Evolutionary conservation across 1,284 basidiomycete genomes (phyloP).

Genomic region (Exsudoporus floridanus): DNA sequence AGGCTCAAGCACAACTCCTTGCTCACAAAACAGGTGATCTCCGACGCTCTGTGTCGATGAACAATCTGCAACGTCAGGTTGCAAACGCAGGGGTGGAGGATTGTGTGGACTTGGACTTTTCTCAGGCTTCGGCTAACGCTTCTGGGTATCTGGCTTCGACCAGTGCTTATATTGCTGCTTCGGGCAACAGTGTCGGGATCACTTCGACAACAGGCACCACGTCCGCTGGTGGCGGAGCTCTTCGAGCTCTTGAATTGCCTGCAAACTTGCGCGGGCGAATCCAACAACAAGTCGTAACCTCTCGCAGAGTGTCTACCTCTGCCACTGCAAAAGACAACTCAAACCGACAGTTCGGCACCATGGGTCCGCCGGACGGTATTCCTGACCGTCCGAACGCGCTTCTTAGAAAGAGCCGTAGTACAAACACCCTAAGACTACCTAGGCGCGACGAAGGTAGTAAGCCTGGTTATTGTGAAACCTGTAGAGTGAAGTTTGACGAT

Average conservation of each 20-base stretch:
- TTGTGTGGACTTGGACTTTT: conserved; percentile 48
- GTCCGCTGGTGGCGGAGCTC: conserved; percentile 60
- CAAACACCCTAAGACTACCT: conserved; percentile 69
- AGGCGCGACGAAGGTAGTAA: conserved; percentile 84
- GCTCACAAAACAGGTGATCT: conserved; percentile 55
- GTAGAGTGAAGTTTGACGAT: conserved; percentile 87
- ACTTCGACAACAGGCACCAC: conserved; percentile 86
- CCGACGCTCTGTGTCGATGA: conserved; percentile 76
- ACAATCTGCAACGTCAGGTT: conserved; percentile 62
- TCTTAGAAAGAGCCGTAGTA: conserved; percentile 74
- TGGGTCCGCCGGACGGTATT: conserved; percentile 65
- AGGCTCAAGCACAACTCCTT: conserved; percentile 40
- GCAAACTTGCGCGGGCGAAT: conserved; percentile 54
- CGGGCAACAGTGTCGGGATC: conserved; percentile 92
- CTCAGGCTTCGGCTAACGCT: conserved; percentile 55
- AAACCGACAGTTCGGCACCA: conserved; percentile 42
- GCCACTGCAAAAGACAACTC: conserved; percentile 28
- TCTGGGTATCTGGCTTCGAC: conserved; percentile 67
- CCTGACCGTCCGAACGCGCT: conserved; percentile 50
- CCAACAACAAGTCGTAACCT: conserved; percentile 64
- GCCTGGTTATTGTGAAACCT: conserved; percentile 98
- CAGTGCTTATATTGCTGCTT: conserved; percentile 78
- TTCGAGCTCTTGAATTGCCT: conserved; percentile 49
- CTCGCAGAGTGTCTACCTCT: conserved; percentile 47
- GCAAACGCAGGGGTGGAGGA: conserved; percentile 37